Evolutionary conservation across 2,329 filamentous ascomycete species (phyloP), one percentile per base, ranked within the genome.

Genomic region (Paecilomyces sp.): DNA sequence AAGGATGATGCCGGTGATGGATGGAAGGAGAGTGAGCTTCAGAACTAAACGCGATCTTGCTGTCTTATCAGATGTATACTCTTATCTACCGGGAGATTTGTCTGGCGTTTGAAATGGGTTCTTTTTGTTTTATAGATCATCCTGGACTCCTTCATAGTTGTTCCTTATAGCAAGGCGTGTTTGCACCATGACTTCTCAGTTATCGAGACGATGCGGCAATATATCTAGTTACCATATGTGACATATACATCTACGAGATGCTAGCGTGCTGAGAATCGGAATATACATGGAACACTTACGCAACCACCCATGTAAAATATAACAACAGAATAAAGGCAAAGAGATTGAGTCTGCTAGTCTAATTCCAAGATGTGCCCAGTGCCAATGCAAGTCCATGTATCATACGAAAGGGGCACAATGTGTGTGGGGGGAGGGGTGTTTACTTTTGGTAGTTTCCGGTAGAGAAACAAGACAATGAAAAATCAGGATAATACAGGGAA

Each of bases 1-100:
- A 72, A 79, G 55, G 78, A 79, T 63, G 77, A 75, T 52, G 78
- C 76, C 51, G 78, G 76, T 3, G 80, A 81, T 57, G 80, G 78
- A 11, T 91, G 88, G 88, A 88, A 85, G 64, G 83, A 89, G 72
- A 80, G 80, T 56, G 88, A 91, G 76, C 79, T 91, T 56, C 82
- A 91, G 74, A 85, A 84, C 47, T 63, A 47, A 59, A 47, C 18
- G n/a, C 18, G n/a, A 47, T 47, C 3, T 28, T 3, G 3, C 36
- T 15, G n/a, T 41, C 41, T n/a, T 47, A 47, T n/a, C 41, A 47
- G n/a, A 47, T 22, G 41, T 47, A 47, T 9, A 7, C 41, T 47
- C 41, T 47, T 47, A 18, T 54, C 2, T 54, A 33, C 12, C 8
- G 12, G 18, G 24, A 12, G n/a, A 3, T 54, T 58, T 31, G 52